Evolutionary conservation across 305 asterid species (phyloP).

Genomic region (Fraxinus ornus): DNA sequence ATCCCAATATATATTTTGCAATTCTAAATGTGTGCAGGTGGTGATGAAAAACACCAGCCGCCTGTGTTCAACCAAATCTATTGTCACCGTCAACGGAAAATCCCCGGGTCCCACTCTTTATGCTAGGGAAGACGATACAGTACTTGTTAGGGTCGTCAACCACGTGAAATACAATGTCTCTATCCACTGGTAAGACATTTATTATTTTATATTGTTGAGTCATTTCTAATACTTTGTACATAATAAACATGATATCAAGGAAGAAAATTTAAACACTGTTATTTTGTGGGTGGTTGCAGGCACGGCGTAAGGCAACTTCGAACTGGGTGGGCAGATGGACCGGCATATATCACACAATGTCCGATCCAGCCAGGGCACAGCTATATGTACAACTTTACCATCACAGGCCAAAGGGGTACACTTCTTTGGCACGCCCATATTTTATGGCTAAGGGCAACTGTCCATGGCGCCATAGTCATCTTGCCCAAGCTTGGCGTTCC

Average conservation of each 20-base stretch:
- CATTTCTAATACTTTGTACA: neutral
- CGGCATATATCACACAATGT: constrained; percentile 92
- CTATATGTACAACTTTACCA: constrained; percentile 73
- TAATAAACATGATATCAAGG: neutral
- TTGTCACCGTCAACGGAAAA: constrained; percentile 76
- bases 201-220: neutral
- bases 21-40: constrained; percentile 46
- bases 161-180: constrained; percentile 80
- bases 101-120: constrained; percentile 92
- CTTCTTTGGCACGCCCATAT: constrained; percentile 93
- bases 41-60: constrained; percentile 62
- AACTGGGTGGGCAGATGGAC: constrained; percentile 97
- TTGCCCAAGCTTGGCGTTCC: constrained; percentile 85
- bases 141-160: constrained; percentile 73
- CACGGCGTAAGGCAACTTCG: constrained; percentile 79
- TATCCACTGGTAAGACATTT: constrained; percentile 66
- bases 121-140: constrained; percentile 83
- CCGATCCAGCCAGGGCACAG: constrained; percentile 83
- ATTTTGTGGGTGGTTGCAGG: constrained; percentile 36
- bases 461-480: constrained; percentile 84
- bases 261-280: neutral
- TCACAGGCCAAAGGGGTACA: constrained; percentile 93
- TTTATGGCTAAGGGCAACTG: constrained; percentile 79
- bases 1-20: neutral
- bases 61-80: constrained; percentile 68